Conservation (phyloP, 306 rosid genomes). For the Begonia masoniana region DNA sequence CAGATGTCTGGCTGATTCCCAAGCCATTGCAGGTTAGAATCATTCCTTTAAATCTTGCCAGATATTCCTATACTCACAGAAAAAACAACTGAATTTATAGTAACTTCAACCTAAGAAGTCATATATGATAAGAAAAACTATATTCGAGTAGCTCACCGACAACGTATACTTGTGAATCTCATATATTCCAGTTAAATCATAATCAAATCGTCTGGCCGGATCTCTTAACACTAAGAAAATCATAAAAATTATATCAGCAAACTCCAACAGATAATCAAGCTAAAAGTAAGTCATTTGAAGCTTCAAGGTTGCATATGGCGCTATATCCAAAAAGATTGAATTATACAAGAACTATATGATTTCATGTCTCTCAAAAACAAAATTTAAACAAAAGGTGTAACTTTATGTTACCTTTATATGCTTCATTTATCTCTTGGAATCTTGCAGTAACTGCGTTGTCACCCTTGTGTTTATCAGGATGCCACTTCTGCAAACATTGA, state of each 20-base stretch:
- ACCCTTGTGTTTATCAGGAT: slow-evolving; percentile 67
- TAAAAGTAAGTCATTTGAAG: too few species aligned
- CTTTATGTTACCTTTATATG: slow-evolving; percentile 36
- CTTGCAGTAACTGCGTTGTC: slow-evolving; percentile 39
- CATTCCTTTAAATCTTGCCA: slow-evolving; percentile 68
- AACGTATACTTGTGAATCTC: slow-evolving; percentile 60
- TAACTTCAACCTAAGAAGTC: background rate
- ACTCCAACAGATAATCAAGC: background rate
- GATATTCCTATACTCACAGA: slow-evolving; percentile 46
- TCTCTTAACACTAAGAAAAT: slow-evolving; percentile 41
- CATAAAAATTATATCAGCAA: slow-evolving; percentile 1
- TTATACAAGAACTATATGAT: too few species aligned
- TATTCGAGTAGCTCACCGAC: slow-evolving; percentile 27
- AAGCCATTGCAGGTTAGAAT: slow-evolving; percentile 83
- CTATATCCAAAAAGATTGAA: too few species aligned
- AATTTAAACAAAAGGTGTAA: too few species aligned
- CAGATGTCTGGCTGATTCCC: slow-evolving; percentile 38
- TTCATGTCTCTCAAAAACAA: too few species aligned
- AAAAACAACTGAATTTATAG: background rate
- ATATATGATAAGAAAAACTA: background rate
- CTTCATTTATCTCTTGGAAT: slow-evolving; percentile 69
- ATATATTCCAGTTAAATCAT: slow-evolving; percentile 53
- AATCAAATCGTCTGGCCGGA: slow-evolving; percentile 50
- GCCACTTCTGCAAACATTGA: slow-evolving; percentile 48
- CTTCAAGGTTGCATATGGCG: too few species aligned